Conservation (phyloP, 768 basidiomycete species). For the Candolleomyces aberdarensis region DNA sequence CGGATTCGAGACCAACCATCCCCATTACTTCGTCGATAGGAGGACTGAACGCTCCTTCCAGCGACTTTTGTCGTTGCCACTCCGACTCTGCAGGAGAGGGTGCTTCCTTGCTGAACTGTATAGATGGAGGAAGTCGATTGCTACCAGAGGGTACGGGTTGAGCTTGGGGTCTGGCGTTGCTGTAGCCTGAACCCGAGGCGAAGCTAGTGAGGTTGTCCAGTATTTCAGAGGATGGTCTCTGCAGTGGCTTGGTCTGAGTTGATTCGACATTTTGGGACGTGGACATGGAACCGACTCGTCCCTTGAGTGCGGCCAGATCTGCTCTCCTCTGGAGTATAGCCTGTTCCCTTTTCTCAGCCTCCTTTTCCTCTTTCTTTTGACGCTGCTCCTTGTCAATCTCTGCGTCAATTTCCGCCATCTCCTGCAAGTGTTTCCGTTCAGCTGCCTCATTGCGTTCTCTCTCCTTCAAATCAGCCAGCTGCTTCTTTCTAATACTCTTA, state of each 20-base stretch:
- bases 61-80: slow-evolving; percentile 57
- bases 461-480: slow-evolving; percentile 34
- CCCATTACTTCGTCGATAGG: slow-evolving; percentile 65
- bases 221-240: background rate
- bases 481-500: slow-evolving; percentile 39
- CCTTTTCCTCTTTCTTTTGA: slow-evolving; percentile 33
- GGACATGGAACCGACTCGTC: background rate
- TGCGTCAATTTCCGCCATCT: slow-evolving; percentile 42
- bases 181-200: background rate
- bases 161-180: background rate
- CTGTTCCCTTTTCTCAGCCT: slow-evolving; percentile 32
- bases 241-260: background rate
- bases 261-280: background rate
- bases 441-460: slow-evolving; percentile 46
- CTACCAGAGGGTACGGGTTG: background rate
- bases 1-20: slow-evolving; percentile 66
- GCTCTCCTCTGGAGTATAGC: slow-evolving; percentile 38
- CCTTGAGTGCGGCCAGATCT: slow-evolving; percentile 32
- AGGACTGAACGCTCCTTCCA: slow-evolving; percentile 48
- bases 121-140: background rate
- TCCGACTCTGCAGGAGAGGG: slow-evolving; percentile 32
- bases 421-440: slow-evolving; percentile 36
- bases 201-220: background rate
- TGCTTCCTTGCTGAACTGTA: slow-evolving; percentile 1
- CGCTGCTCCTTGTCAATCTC: slow-evolving; percentile 38